These are phyloP conservation scores for Dacryopinax spathularia DNA, from an alignment of 768 basidiomycete species.

Conservation along the genomic window DNA sequence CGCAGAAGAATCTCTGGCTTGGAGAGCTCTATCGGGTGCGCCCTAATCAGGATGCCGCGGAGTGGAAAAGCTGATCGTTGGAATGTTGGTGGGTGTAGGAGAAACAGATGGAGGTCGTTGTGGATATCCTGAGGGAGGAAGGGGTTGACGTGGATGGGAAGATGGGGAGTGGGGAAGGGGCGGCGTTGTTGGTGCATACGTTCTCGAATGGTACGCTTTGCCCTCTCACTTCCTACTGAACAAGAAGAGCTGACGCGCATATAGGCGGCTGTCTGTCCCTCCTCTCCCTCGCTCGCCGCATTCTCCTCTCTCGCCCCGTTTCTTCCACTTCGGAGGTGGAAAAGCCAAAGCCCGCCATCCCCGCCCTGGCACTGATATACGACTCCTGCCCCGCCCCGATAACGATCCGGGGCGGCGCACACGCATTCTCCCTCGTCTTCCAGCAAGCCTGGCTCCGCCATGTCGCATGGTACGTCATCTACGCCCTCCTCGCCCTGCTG, in stretches of 20 bases:
- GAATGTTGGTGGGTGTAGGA: too few relatives aligned
- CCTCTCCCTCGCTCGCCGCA: background rate
- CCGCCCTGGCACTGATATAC: background rate
- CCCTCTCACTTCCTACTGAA: background rate
- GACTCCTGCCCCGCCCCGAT: conserved; percentile 1
- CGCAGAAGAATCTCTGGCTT: background rate
- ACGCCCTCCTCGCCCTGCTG: background rate
- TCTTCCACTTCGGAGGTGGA: too few relatives aligned
- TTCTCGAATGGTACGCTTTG: background rate
- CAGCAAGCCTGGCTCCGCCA: background rate
- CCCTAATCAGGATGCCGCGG: too few relatives aligned
- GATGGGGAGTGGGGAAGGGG: background rate
- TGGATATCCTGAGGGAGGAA: background rate
- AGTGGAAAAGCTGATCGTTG: too few relatives aligned
- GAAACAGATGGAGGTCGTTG: background rate
- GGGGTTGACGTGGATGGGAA: background rate
- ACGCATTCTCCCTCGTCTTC: background rate
- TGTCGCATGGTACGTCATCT: background rate
- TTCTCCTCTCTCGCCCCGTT: background rate
- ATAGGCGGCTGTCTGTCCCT: background rate
- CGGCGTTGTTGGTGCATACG: background rate
- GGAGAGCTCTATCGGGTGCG: background rate
- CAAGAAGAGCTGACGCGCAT: background rate
- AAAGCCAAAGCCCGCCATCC: background rate
- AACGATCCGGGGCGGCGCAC: background rate